Evolutionary conservation across 31 red algal genomes (phyloP).

Genomic region (Asparagopsis taxiformis): DNA sequence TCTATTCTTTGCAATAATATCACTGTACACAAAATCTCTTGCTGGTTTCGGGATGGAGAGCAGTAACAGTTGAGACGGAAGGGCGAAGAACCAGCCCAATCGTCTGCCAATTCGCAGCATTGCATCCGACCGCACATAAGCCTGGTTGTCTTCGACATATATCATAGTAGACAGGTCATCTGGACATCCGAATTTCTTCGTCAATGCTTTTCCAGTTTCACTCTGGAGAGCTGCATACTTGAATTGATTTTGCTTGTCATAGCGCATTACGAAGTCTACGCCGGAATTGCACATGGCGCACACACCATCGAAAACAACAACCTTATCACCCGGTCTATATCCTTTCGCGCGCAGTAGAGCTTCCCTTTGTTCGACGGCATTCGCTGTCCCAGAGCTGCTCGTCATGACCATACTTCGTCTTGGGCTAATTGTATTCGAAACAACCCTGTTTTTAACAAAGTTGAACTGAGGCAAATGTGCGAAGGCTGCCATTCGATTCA

Average conservation of each 20-base stretch:
- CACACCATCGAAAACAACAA: conserved; percentile 62
- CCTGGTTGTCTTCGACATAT: conserved; percentile 52
- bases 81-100: conserved; percentile 50
- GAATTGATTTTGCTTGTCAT: conserved; percentile 44
- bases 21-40: conserved; percentile 56
- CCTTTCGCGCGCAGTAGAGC: too few relatives aligned
- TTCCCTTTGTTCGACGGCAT: too few relatives aligned
- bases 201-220: conserved; percentile 45
- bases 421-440: too few relatives aligned
- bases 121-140: conserved; percentile 50
- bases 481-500: too few relatives aligned
- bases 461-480: too few relatives aligned
- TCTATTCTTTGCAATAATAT: conserved; percentile 67
- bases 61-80: conserved; percentile 27
- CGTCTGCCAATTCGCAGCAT: conserved; percentile 44
- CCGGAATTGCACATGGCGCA: conserved; percentile 76
- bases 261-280: conserved; percentile 54
- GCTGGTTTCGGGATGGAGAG: conserved; percentile 38
- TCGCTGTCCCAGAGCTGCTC: too few relatives aligned
- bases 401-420: too few relatives aligned
- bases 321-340: conserved; percentile 48
- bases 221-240: conserved; percentile 73
- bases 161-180: conserved; percentile 73
- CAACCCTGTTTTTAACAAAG: too few relatives aligned
- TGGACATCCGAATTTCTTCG: conserved; percentile 47